phyloP scores from a whole-genome alignment of 2,329 filamentous ascomycete genomes.

The Alternaria hordeiaustralica region DNA sequence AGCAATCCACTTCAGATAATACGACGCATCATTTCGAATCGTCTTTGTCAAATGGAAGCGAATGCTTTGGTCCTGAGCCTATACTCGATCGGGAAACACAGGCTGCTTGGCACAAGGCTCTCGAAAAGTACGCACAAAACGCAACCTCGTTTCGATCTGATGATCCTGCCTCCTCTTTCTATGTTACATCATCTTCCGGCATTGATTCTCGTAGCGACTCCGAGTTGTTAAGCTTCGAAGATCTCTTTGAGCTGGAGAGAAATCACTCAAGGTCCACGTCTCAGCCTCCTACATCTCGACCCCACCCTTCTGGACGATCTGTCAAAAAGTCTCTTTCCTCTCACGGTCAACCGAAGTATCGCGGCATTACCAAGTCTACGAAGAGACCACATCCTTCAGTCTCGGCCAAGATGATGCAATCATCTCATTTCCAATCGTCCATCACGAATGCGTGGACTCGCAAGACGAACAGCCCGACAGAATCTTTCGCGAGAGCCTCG shows the following conservation, averaged over 20 bases:
- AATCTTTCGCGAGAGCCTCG: constrained; percentile 59
- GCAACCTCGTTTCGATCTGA: constrained; percentile 47
- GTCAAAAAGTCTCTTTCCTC: constrained; percentile 37
- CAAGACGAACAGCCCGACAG: constrained; percentile 52
- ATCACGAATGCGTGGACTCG: constrained; percentile 61
- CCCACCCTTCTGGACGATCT: constrained; percentile 21
- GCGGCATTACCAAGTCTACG: constrained; percentile 30
- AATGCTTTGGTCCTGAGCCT: constrained; percentile 54
- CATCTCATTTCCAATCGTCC: constrained; percentile 54
- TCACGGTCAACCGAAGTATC: constrained; percentile 24
- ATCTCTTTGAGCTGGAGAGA: constrained; percentile 35
- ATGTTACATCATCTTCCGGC: constrained; percentile 35
- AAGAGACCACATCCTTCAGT: constrained; percentile 27
- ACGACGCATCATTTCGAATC: constrained; percentile 60
- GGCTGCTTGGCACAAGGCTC: constrained; percentile 62
- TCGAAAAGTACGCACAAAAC: constrained; percentile 60
- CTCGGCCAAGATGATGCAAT: constrained; percentile 62
- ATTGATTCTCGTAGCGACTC: constrained; percentile 42
- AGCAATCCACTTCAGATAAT: constrained; percentile 57
- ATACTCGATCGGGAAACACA: constrained; percentile 57
- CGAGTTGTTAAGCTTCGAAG: constrained; percentile 41
- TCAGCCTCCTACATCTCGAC: constrained; percentile 44
- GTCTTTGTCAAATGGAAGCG: constrained; percentile 60
- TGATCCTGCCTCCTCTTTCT: constrained; percentile 37
- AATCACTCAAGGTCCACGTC: constrained; percentile 37